Evolutionary conservation across 352 stramenopile genomes (phyloP).

Genomic region (Globisporangium radiosum): DNA sequence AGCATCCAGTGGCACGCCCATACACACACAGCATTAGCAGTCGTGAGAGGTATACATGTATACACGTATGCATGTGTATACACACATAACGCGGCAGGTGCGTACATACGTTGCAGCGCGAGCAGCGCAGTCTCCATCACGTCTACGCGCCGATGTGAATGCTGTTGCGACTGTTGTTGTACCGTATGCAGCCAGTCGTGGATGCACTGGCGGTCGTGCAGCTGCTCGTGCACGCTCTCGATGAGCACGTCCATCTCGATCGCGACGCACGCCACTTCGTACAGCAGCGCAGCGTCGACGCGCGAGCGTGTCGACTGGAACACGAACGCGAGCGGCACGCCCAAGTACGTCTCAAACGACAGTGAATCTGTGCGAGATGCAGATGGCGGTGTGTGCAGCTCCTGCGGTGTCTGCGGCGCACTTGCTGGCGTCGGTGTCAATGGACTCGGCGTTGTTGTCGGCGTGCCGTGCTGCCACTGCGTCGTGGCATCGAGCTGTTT

Average conservation of each 20-base stretch:
- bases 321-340: constrained; percentile 18
- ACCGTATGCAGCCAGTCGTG: background rate
- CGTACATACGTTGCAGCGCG: constrained; percentile 22
- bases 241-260: constrained; percentile 31
- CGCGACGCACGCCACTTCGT: constrained; percentile 21
- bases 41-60: no score
- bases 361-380: background rate
- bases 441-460: background rate
- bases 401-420: background rate
- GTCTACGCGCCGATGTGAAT: background rate
- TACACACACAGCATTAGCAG: background rate
- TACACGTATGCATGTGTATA: background rate
- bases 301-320: constrained; percentile 12
- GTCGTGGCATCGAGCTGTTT: background rate
- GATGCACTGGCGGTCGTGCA: constrained; percentile 24
- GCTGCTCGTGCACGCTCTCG: constrained; percentile 23
- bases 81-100: background rate
- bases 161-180: background rate
- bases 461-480: background rate
- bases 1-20: background rate
- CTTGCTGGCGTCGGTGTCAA: background rate
- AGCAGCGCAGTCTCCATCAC: constrained; percentile 21
- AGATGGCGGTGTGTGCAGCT: background rate
- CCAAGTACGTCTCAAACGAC: constrained; percentile 14
- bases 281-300: constrained; percentile 18